A percentile compares a stretch with the other conserved stretches of the same genome.
Conservation (phyloP, 257 asterid genomes). For the Ajuga chamaepitys region DNA sequence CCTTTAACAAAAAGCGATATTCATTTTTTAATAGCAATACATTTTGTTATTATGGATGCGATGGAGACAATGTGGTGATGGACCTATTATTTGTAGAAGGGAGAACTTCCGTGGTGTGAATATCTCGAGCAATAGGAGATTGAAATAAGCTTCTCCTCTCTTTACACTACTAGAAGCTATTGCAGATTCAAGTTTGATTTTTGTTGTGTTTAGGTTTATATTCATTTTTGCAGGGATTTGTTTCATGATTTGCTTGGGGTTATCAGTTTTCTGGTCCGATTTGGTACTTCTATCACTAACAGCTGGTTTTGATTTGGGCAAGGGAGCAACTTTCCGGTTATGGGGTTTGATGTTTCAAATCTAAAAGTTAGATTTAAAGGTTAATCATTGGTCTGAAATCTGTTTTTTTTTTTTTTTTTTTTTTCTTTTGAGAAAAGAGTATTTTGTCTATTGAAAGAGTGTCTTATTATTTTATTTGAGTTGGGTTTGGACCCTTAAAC, state of each 20-base stretch:
- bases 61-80: too few relatives aligned
- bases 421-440: too few relatives aligned
- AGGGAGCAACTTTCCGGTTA: neutral
- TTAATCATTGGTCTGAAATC: neutral
- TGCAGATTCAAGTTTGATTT: neutral
- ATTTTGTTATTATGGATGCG: too few relatives aligned
- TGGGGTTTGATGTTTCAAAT: neutral
- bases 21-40: too few relatives aligned
- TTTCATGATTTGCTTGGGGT: neutral
- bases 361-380: neutral
- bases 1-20: too few relatives aligned
- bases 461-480: too few relatives aligned
- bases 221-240: neutral
- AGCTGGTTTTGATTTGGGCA: neutral
- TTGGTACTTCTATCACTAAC: neutral
- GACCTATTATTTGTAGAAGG: too few relatives aligned
- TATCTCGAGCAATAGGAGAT: conserved; percentile 48
- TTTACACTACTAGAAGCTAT: neutral
- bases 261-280: neutral
- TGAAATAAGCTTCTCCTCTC: conserved; percentile 20
- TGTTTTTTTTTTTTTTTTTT: too few relatives aligned
- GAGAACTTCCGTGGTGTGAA: too few relatives aligned
- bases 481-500: neutral
- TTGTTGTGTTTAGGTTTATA: neutral
- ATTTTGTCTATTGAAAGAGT: neutral